phyloP scores from a whole-genome alignment of 169 alveolate species.

The Plasmodium coatneyi region DNA sequence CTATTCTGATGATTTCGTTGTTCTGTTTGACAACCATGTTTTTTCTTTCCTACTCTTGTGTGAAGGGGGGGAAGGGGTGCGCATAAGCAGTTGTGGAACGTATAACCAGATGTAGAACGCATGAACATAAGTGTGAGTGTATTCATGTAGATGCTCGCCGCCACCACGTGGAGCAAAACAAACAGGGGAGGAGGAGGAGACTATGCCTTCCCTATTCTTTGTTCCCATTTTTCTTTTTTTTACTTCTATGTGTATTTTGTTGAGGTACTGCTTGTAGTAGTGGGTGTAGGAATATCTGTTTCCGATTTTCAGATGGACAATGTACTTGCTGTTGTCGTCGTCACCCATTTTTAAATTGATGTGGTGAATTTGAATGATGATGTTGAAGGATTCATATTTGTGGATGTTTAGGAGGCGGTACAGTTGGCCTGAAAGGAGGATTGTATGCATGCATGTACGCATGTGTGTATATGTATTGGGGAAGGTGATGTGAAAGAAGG shows the following conservation, averaged over 20 bases:
- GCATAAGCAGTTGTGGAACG: neutral
- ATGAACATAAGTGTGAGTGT: no score
- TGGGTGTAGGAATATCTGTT: constrained; percentile 58
- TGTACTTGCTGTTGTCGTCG: constrained; percentile 50
- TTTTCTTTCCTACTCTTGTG: constrained; percentile 66
- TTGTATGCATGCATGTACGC: neutral
- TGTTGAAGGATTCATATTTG: constrained; percentile 51
- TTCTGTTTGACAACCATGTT: constrained; percentile 60
- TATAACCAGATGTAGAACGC: neutral
- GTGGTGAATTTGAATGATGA: constrained; percentile 62
- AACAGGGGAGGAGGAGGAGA: neutral
- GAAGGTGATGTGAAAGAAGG: neutral
- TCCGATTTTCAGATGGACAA: constrained; percentile 49
- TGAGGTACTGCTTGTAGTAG: constrained; percentile 45
- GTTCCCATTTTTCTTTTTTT: neutral
- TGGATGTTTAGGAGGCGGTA: constrained; percentile 60
- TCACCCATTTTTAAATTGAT: constrained; percentile 57
- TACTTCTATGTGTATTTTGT: constrained; percentile 60
- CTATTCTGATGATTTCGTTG: constrained; percentile 22
- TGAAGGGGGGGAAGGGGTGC: neutral
- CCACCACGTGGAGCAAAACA: neutral
- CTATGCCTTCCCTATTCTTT: neutral
- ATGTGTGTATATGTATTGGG: neutral
- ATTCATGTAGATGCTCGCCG: no score
- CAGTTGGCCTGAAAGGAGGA: constrained; percentile 2